Evolutionary conservation across 768 basidiomycete species (phyloP), one percentile per base, ranked within the genome.

Genomic region (Steccherinum ochraceum): DNA sequence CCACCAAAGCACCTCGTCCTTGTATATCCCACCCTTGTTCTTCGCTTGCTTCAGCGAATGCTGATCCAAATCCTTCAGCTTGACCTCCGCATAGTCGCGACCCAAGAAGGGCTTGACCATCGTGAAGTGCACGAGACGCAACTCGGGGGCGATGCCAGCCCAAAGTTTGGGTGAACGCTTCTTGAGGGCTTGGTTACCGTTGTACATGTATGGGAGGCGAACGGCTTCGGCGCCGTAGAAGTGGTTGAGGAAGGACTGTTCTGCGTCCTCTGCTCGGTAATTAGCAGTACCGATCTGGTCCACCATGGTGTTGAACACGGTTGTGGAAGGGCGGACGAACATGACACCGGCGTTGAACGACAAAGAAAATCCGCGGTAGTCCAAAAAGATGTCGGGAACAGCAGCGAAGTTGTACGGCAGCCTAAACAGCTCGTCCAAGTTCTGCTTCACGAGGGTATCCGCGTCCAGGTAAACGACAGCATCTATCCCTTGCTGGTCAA

Each of bases 201-300:
- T 70, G 57, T 70, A 71, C 26, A 57, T 43, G 51, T 67, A 69
- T 19, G 69, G 69, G 18, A 71, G 62, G 4, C 62, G 61, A 26
- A 67, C 52, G 21, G 51, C 59, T 45, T 69, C 63, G 12, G 61
- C 58, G 44, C 62, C 68, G 45, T 65, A 71, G 55, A 69, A 71
- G 20, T 61, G 50, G 51, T 71, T 71, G 20, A 71, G 56, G 57
- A 77, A 78, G 12, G 73, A 69, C 60, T 74, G 71, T 44, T 72
- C 70, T 2, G 76, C 76, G 45, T 71, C 58, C 24, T 65, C 53
- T 7, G 71, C 56, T 3, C 67, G 62, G 54, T 65, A 75, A 18
- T 63, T 58, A 25, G 75, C 72, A 0, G 67, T 66, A 43, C 66
- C 67, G 56, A 77, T 67, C 58, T 71, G 67, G 13, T 56, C 53